Base-by-base conservation (phyloP, 768 basidiomycete species). In the Suillus ampliporus region DNA sequence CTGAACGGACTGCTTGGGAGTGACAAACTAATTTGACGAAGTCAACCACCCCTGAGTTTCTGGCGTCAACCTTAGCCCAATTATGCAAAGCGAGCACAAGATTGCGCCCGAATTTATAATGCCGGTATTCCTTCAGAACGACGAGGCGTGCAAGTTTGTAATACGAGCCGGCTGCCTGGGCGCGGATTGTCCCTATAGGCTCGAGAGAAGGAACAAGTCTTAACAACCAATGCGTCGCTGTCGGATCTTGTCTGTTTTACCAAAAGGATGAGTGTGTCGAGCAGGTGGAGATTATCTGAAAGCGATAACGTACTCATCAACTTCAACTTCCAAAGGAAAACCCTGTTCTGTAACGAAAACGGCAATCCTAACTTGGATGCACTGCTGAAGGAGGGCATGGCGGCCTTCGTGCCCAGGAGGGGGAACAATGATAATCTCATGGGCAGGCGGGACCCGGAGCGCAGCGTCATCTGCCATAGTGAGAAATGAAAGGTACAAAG, bases 61-160 rank as follows among this genome's bases (percentile, higher is more conserved):
- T 66, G 65, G 67, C 68, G 67, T 89, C 81, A 57, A 75, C 70
- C 61, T 72, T 73, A 62, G 84, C 82, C 85, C 86, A 90, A 41
- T 80, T 76, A 68, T 92, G 89, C 63, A 92, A 72, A 4, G 81
- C 79, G 47, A 81, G 70, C 28, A 94, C 88, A 60, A 95, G 87
- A 63, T 80, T 82, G 51, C 83, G 81, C 23, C 92, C 94, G 62
- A 93, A 85, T 63, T 80, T 79, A 79, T 79, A 81, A 57, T 80
- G 75, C 52, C 94, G 86, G 72, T 88, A 89, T 1, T 83, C 80
- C 65, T 84, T 83, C 67, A 89, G 82, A 43, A 95, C 83, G 19
- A 84, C 89, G 10, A 92, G 83, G 3, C 91, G 85, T 65, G 81
- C 82, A 61, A 95, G 86, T 78, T 94, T 93, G 78, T 90, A 90